Evolutionary conservation across 2,329 filamentous ascomycete species (phyloP).

Genomic region (Didymosphaeria variabile): DNA sequence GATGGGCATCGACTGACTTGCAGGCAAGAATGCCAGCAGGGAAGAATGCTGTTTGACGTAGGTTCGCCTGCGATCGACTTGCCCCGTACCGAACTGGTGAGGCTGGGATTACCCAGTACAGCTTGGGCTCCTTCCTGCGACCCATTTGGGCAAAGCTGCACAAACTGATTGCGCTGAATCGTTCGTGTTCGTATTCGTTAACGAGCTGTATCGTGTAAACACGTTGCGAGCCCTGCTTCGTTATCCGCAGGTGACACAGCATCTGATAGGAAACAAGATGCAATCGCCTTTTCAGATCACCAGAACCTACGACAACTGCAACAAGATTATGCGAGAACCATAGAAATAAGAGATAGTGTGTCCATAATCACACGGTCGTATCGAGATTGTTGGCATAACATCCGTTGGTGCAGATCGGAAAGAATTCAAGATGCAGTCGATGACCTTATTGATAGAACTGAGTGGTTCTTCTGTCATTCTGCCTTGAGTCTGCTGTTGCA

Average conservation of each 20-base stretch:
- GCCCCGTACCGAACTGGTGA: neutral
- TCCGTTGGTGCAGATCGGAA: too few relatives aligned
- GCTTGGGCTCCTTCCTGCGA: neutral
- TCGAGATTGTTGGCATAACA: too few relatives aligned
- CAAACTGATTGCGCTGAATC: neutral
- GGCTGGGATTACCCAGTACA: neutral
- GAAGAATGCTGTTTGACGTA: slow-evolving; percentile 8
- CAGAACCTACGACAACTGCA: too few relatives aligned
- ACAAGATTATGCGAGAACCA: too few relatives aligned
- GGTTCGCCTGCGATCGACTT: neutral
- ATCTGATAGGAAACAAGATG: neutral
- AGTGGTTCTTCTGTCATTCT: too few relatives aligned
- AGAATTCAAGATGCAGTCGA: too few relatives aligned
- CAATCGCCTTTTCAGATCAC: too few relatives aligned
- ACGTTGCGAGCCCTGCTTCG: slow-evolving; percentile 10
- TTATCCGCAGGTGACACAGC: neutral
- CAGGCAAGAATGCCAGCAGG: slow-evolving; percentile 4
- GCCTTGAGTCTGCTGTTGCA: too few relatives aligned
- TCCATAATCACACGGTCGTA: too few relatives aligned
- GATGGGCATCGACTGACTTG: neutral
- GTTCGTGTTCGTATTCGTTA: slow-evolving; percentile 7
- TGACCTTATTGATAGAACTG: too few relatives aligned
- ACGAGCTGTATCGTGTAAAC: slow-evolving; percentile 3
- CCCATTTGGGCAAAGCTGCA: neutral
- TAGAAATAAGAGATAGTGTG: too few relatives aligned